These are phyloP conservation scores for Viola pubescens DNA, from an alignment of 441 rosid species.

Conservation along the genomic window DNA sequence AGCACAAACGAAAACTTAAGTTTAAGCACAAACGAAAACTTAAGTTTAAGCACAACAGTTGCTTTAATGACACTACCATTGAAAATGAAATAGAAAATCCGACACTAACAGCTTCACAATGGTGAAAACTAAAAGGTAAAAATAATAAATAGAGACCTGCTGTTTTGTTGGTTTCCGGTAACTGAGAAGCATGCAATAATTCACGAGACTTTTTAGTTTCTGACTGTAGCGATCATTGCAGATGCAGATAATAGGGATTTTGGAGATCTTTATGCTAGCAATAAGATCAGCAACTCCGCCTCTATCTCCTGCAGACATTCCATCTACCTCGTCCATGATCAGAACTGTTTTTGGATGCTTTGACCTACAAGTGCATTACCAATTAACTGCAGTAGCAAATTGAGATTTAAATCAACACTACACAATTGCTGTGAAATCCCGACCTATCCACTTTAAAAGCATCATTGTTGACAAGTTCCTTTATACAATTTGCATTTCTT, in stretches of 20 bases:
- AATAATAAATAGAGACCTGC: slow-evolving; percentile 42
- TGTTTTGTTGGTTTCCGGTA: slow-evolving; percentile 94
- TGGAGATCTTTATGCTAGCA: slow-evolving; percentile 89
- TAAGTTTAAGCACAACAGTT: too few species aligned
- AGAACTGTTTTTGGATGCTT: slow-evolving; percentile 73
- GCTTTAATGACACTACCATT: neutral
- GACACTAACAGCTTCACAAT: neutral
- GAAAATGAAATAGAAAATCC: slow-evolving; percentile 3
- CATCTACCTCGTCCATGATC: slow-evolving; percentile 99
- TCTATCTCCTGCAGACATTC: slow-evolving; percentile 99
- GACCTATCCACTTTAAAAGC: slow-evolving; percentile 63
- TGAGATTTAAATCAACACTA: neutral
- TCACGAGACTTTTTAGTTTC: slow-evolving; percentile 87
- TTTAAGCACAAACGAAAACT: too few species aligned
- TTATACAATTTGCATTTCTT: slow-evolving; percentile 88
- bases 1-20: too few species aligned
- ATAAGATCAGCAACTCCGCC: slow-evolving; percentile 97
- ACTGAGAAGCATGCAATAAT: slow-evolving; percentile 73
- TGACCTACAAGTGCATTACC: slow-evolving; percentile 40
- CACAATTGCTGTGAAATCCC: slow-evolving; percentile 8
- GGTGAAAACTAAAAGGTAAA: neutral
- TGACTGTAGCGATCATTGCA: slow-evolving; percentile 97
- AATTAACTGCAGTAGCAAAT: slow-evolving; percentile 16
- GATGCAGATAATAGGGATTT: slow-evolving; percentile 89
- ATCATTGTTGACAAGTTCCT: slow-evolving; percentile 91